Base-by-base conservation (phyloP, 2,329 filamentous ascomycete species). In the Xylariaceae sp. region DNA sequence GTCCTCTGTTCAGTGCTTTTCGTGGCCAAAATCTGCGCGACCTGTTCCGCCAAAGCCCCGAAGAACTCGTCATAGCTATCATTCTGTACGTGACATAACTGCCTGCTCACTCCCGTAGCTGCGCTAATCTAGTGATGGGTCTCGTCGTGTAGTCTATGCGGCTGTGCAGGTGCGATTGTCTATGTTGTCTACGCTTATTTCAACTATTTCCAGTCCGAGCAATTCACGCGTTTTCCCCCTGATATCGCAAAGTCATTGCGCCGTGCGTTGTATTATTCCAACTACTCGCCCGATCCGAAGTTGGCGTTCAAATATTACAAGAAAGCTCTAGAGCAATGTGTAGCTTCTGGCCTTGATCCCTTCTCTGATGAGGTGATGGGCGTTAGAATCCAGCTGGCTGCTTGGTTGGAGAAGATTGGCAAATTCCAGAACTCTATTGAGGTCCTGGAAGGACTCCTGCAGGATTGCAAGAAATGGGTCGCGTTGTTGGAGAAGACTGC, bases 331-430 rank as follows among this genome's bases (percentile, higher is more conserved):
- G 80, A 86, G 63, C 81, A 88, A 55, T 91, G 91, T 59, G 78
- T 86, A 53, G 86, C 90, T 68, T 71, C 88, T 54, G 85, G 86
- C 0, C 84, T 99, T 77, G 91, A 97, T 70, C 90, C 90, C 0
- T 95, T 92, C 72, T 92, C 89, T 3, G 89, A 97, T 67, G 92
- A 97, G 72, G 87, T 97, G 39, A 81, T 97, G 66, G 94, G 94
- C 7, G 86, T 97, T 55, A 90, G 92, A 70, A 87, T 97, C 54
- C 86, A 92, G 71, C 80, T 96, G 7, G 86, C 90, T 1, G 81
- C 82, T 8, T 86, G 96, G 80, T 80, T 96, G 63, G 90, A 97
- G 74, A 87, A 88, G 69, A 83, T 90, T 13, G 81, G 86, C 37
- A 84, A 88, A 67, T 86, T 86, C 69, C 79, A 83, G 18, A 83